Evolutionary conservation across 2,329 filamentous ascomycete genomes (phyloP), one percentile per base, ranked within the genome.

Genomic region (Xylariaceae sp.): DNA sequence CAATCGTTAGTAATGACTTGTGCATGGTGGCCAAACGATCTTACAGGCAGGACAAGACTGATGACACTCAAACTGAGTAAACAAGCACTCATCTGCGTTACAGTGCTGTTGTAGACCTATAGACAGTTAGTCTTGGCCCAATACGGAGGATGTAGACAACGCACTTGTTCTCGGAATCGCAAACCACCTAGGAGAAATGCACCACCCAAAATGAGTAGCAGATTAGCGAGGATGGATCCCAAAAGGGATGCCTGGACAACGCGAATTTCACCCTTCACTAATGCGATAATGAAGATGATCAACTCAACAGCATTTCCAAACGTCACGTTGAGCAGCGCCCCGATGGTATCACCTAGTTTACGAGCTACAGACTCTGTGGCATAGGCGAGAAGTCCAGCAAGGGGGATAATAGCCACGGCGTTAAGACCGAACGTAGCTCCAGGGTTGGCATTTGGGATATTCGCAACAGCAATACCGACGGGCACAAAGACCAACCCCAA

Each of bases 41-140:
- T 61, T 72, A 88, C 87, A 1, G 92, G 91, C 12, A 97, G 73
- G 22, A 96, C 80, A 18, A 96, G 77, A 75, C 91, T 96, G 72
- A 90, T 92, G 55, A 96, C 92, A 66, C 89, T 92, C 70, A 96
- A 72, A 75, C 90, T 95, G 61, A 97, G 81, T 62, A 97, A 78
- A 73, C 90, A 96, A 47, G 92, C 92, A 68, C 90, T 96, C 90
- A 96, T 96, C 69, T 97, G 91, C 1, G 91, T 96, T 53, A 96
- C 90, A 18, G 90, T 96, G 72, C 86, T 94, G 73, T 96, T 97
- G 74, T 96, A 97, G 57, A 97, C 86, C 82, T 88, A 48, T 18
- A 19, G 50, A 13, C 31, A 22, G 41, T 64, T 51, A 58, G 47
- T 36, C 11, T 39, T 42, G 34, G 5, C 17, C 12, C 43, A 31